phyloP scores from a whole-genome alignment of 345 rosid species.

The Geranium brycei region DNA sequence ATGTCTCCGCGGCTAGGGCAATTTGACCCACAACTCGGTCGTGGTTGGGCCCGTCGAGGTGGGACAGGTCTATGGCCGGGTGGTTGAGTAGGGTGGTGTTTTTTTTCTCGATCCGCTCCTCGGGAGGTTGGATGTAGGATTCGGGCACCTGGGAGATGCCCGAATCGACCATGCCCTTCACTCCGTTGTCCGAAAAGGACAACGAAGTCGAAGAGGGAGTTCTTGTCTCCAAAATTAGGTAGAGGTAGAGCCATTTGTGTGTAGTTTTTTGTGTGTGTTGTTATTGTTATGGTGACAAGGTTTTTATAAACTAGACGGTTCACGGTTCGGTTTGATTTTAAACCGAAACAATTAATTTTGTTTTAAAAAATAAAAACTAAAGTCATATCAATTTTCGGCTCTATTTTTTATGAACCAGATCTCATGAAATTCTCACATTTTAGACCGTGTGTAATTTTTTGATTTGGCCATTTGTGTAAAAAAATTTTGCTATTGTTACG shows the following conservation, averaged over 20 bases:
- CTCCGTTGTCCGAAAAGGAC: slow-evolving; percentile 37
- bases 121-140: slow-evolving; percentile 16
- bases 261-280: too few species aligned
- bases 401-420: too few species aligned
- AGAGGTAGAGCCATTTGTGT: slow-evolving; percentile 11
- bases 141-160: slow-evolving; percentile 33
- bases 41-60: slow-evolving; percentile 29
- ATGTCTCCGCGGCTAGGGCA: slow-evolving; percentile 31
- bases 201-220: slow-evolving; percentile 33
- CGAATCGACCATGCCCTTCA: slow-evolving; percentile 41
- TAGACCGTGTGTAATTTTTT: too few species aligned
- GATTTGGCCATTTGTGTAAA: too few species aligned
- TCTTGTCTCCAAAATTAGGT: slow-evolving; percentile 15
- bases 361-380: too few species aligned
- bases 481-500: too few species aligned
- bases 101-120: slow-evolving; percentile 32
- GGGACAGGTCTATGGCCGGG: slow-evolving; percentile 32
- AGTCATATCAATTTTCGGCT: too few species aligned
- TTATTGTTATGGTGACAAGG: too few species aligned
- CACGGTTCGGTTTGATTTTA: too few species aligned
- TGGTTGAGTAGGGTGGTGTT: slow-evolving; percentile 6
- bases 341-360: too few species aligned
- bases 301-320: too few species aligned
- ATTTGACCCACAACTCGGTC: slow-evolving; percentile 23
- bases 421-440: too few species aligned